Evolutionary conservation across 2,329 filamentous ascomycete genomes (phyloP), one percentile per base, ranked within the genome.

Genomic region (Fusarium setosum): DNA sequence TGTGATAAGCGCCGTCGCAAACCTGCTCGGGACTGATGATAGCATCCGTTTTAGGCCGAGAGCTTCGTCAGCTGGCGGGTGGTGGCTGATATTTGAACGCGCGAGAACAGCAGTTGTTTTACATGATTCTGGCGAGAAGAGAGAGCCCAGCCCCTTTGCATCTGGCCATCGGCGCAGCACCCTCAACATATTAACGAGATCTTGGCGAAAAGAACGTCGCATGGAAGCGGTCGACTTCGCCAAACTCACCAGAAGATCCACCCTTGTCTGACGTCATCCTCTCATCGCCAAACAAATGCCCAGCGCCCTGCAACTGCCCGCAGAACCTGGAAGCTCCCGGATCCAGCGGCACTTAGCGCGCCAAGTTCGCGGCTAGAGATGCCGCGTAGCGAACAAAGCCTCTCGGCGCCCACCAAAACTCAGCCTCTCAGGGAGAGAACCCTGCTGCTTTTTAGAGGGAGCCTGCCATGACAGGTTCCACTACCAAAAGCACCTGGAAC

Each of bases 201-300:
- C 65, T 68, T 68, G 65, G 65, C 65, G 50, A 45, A 20, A 49
- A 48, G 48, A 34, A 64, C 65, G 65, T 68, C 65, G 65, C 65
- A n/a, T n/a, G n/a, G n/a, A 68, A 68, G 65, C 65, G n/a, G n/a
- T 68, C 53, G 26, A 35, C 48, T 56, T 44, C 44, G 47, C 51
- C 44, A 67, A 29, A 50, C 35, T 61, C 56, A 64, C 53, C n/a
- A n/a, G n/a, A 48, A 54, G 12, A 54, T 51, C 17, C 20, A 42
- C 40, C 44, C 42, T 49, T 56, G 56, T 51, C 63, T 72, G 69
- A 72, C 69, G 69, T 72, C 69, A 72, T 51, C 38, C 42, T 24
- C 40, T 21, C 32, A 34, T 11, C n/a, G 21, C 34, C 54, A 42
- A n/a, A n/a, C n/a, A n/a, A n/a, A 15, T n/a, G 20, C 23, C 44